A percentile compares a stretch with the other conserved stretches of the same genome.
phyloP scores from a whole-genome alignment of 2,329 filamentous ascomycete genomes.

The Calonectria pseudoreteaudii region DNA sequence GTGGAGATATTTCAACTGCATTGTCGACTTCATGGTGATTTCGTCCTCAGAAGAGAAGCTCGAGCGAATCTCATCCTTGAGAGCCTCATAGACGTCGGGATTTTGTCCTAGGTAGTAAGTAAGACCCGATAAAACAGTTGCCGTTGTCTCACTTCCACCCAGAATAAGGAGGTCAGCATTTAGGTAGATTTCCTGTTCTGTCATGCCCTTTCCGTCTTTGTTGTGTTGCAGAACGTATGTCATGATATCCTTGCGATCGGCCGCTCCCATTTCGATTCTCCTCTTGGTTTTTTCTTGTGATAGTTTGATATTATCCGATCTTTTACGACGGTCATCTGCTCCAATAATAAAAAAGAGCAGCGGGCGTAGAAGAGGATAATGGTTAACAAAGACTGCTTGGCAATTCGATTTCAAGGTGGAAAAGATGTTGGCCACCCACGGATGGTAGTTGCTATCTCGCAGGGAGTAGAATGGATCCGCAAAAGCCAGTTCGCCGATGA shows the following conservation, averaged over 20 bases:
- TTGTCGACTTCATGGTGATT: neutral
- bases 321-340: neutral
- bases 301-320: neutral
- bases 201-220: neutral
- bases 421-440: neutral
- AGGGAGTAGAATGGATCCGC: neutral
- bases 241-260: neutral
- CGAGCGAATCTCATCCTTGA: neutral
- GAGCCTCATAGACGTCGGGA: neutral
- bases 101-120: neutral
- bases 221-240: neutral
- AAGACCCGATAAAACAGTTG: neutral
- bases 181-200: neutral
- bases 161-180: neutral
- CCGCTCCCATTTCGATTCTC: neutral
- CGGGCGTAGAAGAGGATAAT: neutral
- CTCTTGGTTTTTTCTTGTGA: neutral
- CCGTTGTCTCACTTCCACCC: neutral
- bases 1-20: neutral
- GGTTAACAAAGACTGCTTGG: neutral
- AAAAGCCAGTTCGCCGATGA: neutral
- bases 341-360: neutral
- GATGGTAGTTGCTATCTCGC: neutral
- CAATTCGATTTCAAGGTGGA: neutral
- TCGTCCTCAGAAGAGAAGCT: neutral